These are phyloP conservation scores for Galerina marginata DNA, from an alignment of 768 basidiomycete genomes.

Conservation along the genomic window DNA sequence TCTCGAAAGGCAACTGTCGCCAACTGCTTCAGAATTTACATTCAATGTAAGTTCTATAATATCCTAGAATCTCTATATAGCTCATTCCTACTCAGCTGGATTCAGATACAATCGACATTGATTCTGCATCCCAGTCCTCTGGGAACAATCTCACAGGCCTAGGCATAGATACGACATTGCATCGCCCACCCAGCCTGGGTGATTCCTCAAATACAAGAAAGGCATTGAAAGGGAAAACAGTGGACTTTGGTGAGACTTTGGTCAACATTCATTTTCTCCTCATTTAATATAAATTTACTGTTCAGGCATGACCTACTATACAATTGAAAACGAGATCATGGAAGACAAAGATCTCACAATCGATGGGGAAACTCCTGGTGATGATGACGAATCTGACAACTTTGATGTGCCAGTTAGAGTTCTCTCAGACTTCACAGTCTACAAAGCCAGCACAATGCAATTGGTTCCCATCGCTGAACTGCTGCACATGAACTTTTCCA, in stretches of 20 bases:
- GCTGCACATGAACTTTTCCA: conserved; percentile 33
- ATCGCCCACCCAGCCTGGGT: too few relatives aligned
- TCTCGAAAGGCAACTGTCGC: conserved; percentile 15
- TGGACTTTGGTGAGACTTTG: not conserved
- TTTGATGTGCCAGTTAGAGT: conserved; percentile 59
- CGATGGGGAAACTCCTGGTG: conserved; percentile 41
- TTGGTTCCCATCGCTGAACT: conserved; percentile 49
- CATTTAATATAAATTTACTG: not conserved
- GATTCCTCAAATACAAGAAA: too few relatives aligned
- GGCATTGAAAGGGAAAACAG: not conserved
- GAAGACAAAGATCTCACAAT: conserved; percentile 50
- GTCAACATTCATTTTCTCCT: too few relatives aligned
- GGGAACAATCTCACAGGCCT: too few relatives aligned
- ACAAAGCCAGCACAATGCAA: conserved; percentile 40
- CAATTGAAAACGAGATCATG: conserved; percentile 28
- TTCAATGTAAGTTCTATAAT: not conserved
- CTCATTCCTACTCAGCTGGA: not conserved
- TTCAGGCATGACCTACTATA: not conserved
- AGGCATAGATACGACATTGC: too few relatives aligned
- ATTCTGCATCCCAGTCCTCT: not conserved
- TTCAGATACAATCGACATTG: not conserved
- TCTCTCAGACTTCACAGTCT: conserved; percentile 60
- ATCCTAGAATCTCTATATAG: too few relatives aligned
- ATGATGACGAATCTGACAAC: conserved; percentile 30
- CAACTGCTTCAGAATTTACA: conserved; percentile 28